A percentile compares a stretch with the other conserved stretches of the same genome.
These are phyloP conservation scores for Suillus paluster DNA, from an alignment of 768 basidiomycete genomes.

Conservation along the genomic window DNA sequence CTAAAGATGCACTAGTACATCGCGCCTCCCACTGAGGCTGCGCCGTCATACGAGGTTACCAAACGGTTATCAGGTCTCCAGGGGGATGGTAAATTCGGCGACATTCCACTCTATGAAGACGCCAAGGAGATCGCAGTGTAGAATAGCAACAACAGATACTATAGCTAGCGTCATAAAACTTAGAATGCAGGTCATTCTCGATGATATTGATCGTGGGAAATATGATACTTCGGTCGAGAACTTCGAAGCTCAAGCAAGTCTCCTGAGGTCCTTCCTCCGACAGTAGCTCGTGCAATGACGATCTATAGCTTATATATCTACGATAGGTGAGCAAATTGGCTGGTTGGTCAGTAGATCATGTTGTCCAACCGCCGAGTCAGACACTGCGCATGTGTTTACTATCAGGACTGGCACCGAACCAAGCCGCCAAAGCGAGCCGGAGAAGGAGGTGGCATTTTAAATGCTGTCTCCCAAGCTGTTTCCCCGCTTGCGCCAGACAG, in stretches of 20 bases:
- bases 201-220: not conserved
- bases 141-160: not conserved
- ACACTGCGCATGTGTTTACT: slow-evolving; percentile 92
- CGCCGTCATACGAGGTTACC: slow-evolving; percentile 34
- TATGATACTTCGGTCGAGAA: not conserved
- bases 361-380: slow-evolving; percentile 43
- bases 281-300: slow-evolving; percentile 56
- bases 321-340: slow-evolving; percentile 64
- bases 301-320: slow-evolving; percentile 94
- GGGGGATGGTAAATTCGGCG: slow-evolving; percentile 37
- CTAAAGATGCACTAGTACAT: slow-evolving; percentile 38
- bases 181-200: slow-evolving; percentile 4
- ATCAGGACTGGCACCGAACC: slow-evolving; percentile 93
- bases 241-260: not conserved
- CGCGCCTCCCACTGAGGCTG: slow-evolving; percentile 40
- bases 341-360: slow-evolving; percentile 2
- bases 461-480: slow-evolving; percentile 79
- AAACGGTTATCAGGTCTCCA: slow-evolving; percentile 31
- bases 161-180: not conserved
- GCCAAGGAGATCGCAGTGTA: slow-evolving; percentile 29
- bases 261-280: not conserved
- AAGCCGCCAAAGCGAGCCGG: slow-evolving; percentile 73
- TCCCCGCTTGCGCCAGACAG: slow-evolving; percentile 38
- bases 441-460: slow-evolving; percentile 68
- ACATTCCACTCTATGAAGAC: slow-evolving; percentile 48